Evolutionary conservation across 305 asterid genomes (phyloP).

Genomic region (Fraxinus sp.): DNA sequence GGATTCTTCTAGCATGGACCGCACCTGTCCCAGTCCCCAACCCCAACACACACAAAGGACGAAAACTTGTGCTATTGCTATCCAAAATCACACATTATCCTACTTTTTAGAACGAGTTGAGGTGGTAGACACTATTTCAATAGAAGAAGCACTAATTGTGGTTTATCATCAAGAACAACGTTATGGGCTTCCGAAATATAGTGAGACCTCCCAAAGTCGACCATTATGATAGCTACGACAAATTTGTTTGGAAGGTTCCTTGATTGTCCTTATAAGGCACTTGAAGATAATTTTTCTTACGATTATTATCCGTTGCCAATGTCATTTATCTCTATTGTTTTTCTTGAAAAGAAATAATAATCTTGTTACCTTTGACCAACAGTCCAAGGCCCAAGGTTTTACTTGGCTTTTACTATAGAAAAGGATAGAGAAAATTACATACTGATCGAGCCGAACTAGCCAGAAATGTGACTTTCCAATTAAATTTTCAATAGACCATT

Average conservation of each 20-base stretch:
- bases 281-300: not conserved
- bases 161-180: not conserved
- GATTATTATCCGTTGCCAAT: not conserved
- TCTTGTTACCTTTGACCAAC: not conserved
- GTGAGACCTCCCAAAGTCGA: not conserved
- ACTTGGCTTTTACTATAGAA: not conserved
- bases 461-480: not conserved
- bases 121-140: not conserved
- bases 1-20: not conserved
- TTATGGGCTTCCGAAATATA: not conserved
- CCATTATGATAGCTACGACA: not conserved
- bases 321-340: not conserved
- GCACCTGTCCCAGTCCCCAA: not conserved
- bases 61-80: not conserved
- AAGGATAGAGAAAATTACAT: not conserved
- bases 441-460: not conserved
- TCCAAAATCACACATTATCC: no score
- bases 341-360: not conserved
- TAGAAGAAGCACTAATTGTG: not conserved
- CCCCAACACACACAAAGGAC: not conserved
- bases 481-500: not conserved
- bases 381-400: not conserved
- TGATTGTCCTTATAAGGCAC: not conserved
- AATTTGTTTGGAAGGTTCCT: not conserved
- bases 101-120: not conserved